Evolutionary conservation across 2,329 filamentous ascomycete species (phyloP).

Genomic region (Cryphonectria carpinicola): DNA sequence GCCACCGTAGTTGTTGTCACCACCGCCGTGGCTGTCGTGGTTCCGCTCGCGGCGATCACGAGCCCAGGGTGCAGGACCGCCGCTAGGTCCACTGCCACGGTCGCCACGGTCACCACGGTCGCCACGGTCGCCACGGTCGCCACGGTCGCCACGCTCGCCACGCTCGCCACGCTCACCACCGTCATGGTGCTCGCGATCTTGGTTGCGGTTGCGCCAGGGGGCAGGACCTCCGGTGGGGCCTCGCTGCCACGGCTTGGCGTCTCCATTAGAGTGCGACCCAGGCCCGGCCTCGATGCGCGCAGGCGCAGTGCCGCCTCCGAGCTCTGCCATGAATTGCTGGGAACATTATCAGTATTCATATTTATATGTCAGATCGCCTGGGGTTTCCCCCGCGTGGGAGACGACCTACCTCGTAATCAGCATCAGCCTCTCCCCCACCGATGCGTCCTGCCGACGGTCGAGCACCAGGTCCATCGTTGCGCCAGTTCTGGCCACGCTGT

Average conservation of each 20-base stretch:
- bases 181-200: conserved; percentile 53
- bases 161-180: conserved; percentile 34
- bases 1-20: conserved; percentile 52
- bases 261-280: conserved; percentile 57
- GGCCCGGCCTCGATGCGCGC: conserved; percentile 88
- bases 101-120: conserved; percentile 40
- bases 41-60: conserved; percentile 59
- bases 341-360: conserved; percentile 45
- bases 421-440: conserved; percentile 78
- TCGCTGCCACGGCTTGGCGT: conserved; percentile 85
- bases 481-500: conserved; percentile 88
- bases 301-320: conserved; percentile 71
- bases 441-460: conserved; percentile 64
- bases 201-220: conserved; percentile 70
- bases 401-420: conserved; percentile 87
- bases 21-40: conserved; percentile 47
- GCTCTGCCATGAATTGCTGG: conserved; percentile 96
- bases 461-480: conserved; percentile 69
- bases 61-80: conserved; percentile 63
- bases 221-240: conserved; percentile 82
- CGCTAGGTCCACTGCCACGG: conserved; percentile 44
- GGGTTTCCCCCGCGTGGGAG: background rate
- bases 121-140: conserved; percentile 30
- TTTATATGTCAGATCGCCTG: background rate
- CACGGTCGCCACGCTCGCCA: conserved; percentile 34